A percentile compares a stretch with the other conserved stretches of the same genome.
Conservation (phyloP, 2,329 filamentous ascomycete genomes). For the Clathrospora elynae region DNA sequence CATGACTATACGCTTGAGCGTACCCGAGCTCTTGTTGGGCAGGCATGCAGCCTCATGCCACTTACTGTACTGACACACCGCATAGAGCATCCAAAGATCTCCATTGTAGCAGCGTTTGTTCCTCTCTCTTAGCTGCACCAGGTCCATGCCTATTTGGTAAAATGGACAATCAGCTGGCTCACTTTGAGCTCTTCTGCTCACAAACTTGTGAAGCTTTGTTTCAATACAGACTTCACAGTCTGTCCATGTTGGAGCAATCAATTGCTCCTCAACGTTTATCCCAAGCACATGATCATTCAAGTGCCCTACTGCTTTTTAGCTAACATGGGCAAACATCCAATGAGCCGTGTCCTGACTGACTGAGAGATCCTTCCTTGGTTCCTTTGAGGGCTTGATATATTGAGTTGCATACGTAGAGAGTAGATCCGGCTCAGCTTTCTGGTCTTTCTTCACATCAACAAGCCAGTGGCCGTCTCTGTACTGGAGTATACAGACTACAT, state of each 20-base stretch:
- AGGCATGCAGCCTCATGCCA: no score
- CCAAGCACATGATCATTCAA: no score
- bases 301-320: no score
- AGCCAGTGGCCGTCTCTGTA: slow-evolving; percentile 2
- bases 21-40: no score
- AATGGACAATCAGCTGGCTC: slow-evolving; percentile 3
- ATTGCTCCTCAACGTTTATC: slow-evolving; percentile 3
- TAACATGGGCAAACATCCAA: no score
- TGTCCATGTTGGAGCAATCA: slow-evolving; percentile 3
- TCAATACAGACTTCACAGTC: slow-evolving; percentile 3
- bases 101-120: no score
- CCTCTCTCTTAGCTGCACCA: no score
- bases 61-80: no score
- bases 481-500: neutral
- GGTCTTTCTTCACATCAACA: neutral
- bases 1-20: no score
- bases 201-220: slow-evolving; percentile 4
- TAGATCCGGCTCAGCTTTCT: neutral
- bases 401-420: neutral
- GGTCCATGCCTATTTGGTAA: no score
- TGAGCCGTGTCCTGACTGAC: no score
- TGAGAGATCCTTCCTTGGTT: slow-evolving; percentile 1
- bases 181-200: slow-evolving; percentile 6
- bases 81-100: no score
- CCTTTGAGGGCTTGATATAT: neutral